Base-by-base conservation (phyloP, 192 early-diverging fungal genomes). In the Rhizophagus clarus region DNA sequence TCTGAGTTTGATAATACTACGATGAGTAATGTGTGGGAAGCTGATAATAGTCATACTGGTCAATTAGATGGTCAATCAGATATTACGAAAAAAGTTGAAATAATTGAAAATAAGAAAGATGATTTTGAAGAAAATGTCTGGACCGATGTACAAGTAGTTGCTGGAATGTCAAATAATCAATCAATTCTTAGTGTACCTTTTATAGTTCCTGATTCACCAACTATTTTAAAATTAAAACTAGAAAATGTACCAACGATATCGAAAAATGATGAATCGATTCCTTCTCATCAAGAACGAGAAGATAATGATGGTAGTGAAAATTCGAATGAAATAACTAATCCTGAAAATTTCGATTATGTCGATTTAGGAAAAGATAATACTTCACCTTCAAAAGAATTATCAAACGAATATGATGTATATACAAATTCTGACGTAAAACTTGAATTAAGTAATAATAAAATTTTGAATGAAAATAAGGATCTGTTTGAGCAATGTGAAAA, bases 51-150 rank as follows among this genome's bases (percentile, higher is more conserved):
- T 11, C 11, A 32, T 12, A 12, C n/a, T 15, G 63, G 3, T 67
- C 29, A 20, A 31, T 31, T 31, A 31, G 15, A 31, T 7, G 29
- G 1, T 32, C 29, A 20, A 31, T 31, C 15, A 31, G 15, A 31
- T 67, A 28, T 28, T 32, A 67, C 28, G 5, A 67, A 29, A 67
- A 67, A 67, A 6, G 28, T 20, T 20, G 64, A 29, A 31, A 28
- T 32, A 66, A 22, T 66, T 17, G 49, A 40, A 40, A 40, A 56
- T 56, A 56, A 56, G 12, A 67, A 31, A 66, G 63, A 66, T 66
- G 63, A 66, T 66, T 66, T 66, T 66, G 63, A 66, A 66, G 63
- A 66, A 32, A 66, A 66, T 26, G 63, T 66, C 17, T 66, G 63
- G 63, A 31, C 63, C 2, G 63, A 66, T 66, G 63, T 66, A 66